Evolutionary conservation across 2,329 filamentous ascomycete genomes (phyloP).

Genomic region (Talaromyces sp.): DNA sequence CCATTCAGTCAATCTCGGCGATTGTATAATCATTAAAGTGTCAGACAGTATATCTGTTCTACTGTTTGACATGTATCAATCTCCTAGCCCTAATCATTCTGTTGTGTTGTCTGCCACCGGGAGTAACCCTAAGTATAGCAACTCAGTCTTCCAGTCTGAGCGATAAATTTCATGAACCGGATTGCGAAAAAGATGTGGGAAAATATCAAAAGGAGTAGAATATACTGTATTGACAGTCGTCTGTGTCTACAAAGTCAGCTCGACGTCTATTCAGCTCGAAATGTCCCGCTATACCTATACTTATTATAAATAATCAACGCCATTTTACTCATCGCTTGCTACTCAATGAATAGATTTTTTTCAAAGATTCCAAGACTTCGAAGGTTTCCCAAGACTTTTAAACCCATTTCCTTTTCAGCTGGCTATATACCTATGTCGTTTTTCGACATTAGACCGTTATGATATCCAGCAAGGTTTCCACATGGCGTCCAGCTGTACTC

Average conservation of each 20-base stretch:
- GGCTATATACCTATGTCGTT: too few species aligned
- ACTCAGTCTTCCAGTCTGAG: background rate
- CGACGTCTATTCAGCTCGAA: background rate
- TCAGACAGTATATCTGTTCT: too few species aligned
- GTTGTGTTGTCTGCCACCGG: too few species aligned
- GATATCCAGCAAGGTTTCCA: background rate
- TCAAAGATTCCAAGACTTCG: background rate
- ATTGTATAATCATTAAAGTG: too few species aligned
- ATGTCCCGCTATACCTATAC: background rate
- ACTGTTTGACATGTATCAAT: too few species aligned
- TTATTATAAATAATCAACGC: background rate
- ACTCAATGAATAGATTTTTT: background rate
- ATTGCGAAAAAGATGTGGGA: background rate
- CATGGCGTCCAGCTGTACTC: slow-evolving; percentile 1
- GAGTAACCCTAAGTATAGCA: background rate
- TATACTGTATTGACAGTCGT: background rate
- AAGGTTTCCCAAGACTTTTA: background rate
- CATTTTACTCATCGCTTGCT: background rate
- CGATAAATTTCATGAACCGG: background rate
- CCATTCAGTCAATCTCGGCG: too few species aligned
- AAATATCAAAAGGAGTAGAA: background rate
- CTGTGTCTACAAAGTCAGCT: background rate
- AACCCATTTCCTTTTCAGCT: background rate
- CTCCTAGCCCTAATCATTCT: too few species aligned
- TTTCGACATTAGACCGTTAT: background rate